Percentiles rank a stretch among this genome's conserved stretches.
phyloP scores from a whole-genome alignment of 169 alveolate species.

The Eimeria falciformis region DNA sequence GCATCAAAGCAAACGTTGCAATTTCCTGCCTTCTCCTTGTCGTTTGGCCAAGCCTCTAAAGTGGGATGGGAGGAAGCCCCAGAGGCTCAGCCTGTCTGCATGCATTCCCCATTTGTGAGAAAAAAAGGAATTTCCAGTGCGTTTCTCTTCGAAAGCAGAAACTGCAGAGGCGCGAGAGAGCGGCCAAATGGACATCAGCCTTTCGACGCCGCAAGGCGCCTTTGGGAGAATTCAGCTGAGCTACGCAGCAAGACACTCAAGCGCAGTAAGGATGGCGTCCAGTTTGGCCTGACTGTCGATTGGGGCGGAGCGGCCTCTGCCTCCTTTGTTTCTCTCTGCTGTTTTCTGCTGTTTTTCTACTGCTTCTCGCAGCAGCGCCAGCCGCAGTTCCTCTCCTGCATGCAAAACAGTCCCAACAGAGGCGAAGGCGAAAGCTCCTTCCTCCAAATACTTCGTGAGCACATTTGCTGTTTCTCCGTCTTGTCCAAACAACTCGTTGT shows the following conservation, averaged over 20 bases:
- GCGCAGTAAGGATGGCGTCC: conserved; percentile 17
- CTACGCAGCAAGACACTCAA: background rate
- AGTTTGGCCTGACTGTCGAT: conserved; percentile 22
- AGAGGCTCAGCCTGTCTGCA: no score
- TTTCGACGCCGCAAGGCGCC: no score
- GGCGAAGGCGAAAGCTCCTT: conserved; percentile 1
- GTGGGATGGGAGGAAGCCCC: no score
- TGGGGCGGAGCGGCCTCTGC: background rate
- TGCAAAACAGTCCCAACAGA: conserved; percentile 25
- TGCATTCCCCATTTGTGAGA: no score
- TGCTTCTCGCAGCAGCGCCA: conserved; percentile 26
- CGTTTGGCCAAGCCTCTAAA: no score
- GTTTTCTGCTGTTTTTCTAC: conserved; percentile 15
- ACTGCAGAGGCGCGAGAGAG: no score
- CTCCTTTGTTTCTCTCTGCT: background rate
- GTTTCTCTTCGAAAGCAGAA: no score
- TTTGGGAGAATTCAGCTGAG: no score
- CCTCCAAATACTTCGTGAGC: background rate
- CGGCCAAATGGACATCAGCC: no score
- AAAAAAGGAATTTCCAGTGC: no score
- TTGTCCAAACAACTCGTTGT: background rate
- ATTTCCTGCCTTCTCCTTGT: no score
- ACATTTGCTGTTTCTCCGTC: background rate
- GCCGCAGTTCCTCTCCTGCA: conserved; percentile 54
- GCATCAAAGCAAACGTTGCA: no score